These are phyloP conservation scores for Amanita polypyramis DNA, from an alignment of 768 basidiomycete species.

Conservation along the genomic window DNA sequence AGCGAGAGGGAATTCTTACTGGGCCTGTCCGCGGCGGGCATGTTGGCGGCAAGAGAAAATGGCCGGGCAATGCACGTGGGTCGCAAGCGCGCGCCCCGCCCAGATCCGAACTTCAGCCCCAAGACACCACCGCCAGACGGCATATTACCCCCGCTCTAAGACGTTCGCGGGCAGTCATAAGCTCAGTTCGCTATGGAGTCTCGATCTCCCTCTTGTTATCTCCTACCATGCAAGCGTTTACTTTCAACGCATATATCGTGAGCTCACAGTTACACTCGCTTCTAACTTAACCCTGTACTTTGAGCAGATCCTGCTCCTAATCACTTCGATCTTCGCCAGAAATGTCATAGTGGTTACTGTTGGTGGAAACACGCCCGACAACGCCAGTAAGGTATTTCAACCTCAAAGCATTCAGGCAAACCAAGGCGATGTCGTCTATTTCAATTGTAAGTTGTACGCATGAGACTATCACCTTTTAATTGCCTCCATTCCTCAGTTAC, in stretches of 20 bases:
- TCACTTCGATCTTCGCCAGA: constrained; percentile 22
- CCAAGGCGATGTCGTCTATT: constrained; percentile 38
- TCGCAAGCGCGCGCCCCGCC: no score
- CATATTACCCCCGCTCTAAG: not conserved
- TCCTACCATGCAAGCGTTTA: not conserved
- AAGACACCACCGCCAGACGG: not conserved
- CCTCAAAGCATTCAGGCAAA: constrained; percentile 34
- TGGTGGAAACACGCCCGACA: constrained; percentile 32
- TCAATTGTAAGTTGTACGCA: constrained; percentile 36
- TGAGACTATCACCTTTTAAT: not conserved
- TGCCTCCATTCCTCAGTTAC: constrained; percentile 27
- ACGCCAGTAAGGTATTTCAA: constrained; percentile 34
- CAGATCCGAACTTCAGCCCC: not conserved
- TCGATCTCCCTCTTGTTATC: not conserved
- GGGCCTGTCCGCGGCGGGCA: constrained; percentile 6
- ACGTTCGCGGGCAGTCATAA: not conserved
- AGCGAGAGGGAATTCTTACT: constrained; percentile 41
- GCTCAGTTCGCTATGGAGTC: no score
- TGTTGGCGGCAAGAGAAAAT: no score
- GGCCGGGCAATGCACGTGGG: no score
- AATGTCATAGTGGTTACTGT: constrained; percentile 34
- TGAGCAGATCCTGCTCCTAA: constrained; percentile 10
- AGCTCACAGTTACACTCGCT: not conserved
- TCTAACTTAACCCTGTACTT: not conserved
- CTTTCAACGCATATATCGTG: not conserved